These are phyloP conservation scores for Hypoxylon fragiforme DNA, from an alignment of 495 filamentous ascomycete species.

Conservation along the genomic window DNA sequence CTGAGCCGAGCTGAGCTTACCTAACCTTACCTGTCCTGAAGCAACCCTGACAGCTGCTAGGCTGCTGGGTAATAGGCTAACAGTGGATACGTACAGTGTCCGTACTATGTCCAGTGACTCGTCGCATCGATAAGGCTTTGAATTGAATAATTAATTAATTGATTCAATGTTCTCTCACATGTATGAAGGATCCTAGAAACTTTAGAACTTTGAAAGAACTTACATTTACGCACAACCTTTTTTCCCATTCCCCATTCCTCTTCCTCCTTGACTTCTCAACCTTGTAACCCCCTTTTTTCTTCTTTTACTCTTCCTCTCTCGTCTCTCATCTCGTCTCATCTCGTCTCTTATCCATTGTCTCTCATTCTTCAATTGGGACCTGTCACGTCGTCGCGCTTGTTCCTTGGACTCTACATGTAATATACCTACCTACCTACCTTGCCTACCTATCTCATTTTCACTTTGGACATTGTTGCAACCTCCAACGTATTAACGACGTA, in stretches of 20 bases:
- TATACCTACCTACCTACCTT: too few relatives aligned
- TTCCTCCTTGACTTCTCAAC: neutral
- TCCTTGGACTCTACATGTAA: constrained; percentile 16
- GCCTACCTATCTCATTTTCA: neutral
- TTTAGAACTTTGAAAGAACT: neutral
- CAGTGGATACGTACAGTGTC: too few relatives aligned
- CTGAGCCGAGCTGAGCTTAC: too few relatives aligned
- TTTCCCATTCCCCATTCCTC: neutral
- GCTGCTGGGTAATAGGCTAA: too few relatives aligned
- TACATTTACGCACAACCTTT: neutral
- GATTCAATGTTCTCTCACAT: neutral
- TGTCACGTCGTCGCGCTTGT: constrained; percentile 6
- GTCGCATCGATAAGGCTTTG: neutral
- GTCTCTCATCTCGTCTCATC: neutral
- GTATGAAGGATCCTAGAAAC: too few relatives aligned
- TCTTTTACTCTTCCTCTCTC: constrained; percentile 1
- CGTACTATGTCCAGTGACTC: too few relatives aligned
- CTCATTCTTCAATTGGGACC: constrained; percentile 20
- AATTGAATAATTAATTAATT: neutral
- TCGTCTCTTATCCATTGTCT: constrained; percentile 3
- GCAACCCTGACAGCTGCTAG: too few relatives aligned
- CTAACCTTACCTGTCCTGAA: too few relatives aligned
- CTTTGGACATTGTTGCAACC: constrained; percentile 6
- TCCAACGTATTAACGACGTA: too few relatives aligned
- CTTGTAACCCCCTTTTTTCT: too few relatives aligned